phyloP scores from a whole-genome alignment of 305 asterid species.

The Fraxinus baroniana region DNA sequence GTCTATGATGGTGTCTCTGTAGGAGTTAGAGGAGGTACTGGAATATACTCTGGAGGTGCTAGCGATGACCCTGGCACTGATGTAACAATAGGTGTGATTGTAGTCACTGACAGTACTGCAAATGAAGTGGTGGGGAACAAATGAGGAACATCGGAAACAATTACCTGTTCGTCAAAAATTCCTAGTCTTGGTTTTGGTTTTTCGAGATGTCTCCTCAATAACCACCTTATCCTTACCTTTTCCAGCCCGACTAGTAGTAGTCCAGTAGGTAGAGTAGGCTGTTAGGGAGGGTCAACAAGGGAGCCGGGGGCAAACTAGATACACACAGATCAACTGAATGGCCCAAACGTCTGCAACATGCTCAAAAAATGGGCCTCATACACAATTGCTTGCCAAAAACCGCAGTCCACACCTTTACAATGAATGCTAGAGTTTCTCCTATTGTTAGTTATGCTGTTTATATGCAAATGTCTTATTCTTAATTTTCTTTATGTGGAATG shows the following conservation, averaged over 20 bases:
- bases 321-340: neutral
- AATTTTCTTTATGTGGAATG: neutral
- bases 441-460: neutral
- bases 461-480: neutral
- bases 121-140: neutral
- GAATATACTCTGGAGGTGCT: neutral
- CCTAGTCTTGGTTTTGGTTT: too few species aligned
- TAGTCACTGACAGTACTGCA: neutral
- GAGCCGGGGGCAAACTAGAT: neutral
- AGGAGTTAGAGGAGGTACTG: neutral
- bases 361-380: neutral
- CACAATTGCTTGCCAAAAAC: neutral
- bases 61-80: neutral
- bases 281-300: neutral
- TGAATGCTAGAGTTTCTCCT: neutral
- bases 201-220: neutral
- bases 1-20: neutral
- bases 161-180: too few species aligned
- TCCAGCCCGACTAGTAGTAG: neutral
- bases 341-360: neutral
- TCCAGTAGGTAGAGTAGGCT: neutral
- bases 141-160: neutral
- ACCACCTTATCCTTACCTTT: neutral
- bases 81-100: neutral
- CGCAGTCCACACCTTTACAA: neutral